Conservation (phyloP, 2,329 filamentous ascomycete species). For the Hawksworthiomyces lignivorus region DNA sequence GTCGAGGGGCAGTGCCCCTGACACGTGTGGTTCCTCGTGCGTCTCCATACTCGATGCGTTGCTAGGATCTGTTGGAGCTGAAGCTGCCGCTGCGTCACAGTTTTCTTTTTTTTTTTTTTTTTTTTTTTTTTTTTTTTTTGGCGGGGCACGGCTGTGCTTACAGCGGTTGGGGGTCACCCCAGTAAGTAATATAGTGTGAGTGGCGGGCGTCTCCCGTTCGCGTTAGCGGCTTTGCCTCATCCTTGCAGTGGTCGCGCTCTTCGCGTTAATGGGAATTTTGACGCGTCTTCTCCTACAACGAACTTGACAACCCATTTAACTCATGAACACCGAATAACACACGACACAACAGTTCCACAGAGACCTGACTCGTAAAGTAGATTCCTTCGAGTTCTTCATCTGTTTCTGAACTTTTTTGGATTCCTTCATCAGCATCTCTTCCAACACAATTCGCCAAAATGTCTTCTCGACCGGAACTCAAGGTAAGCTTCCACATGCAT, state of each 20-base stretch:
- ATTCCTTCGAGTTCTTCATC: too few relatives aligned
- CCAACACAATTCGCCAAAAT: slow-evolving; percentile 33
- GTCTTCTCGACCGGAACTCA: slow-evolving; percentile 65
- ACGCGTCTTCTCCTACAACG: slow-evolving; percentile 11
- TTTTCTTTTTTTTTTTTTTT: background rate
- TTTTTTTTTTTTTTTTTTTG: too few relatives aligned
- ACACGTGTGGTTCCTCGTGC: slow-evolving; percentile 4
- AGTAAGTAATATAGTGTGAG: too few relatives aligned
- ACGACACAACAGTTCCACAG: too few relatives aligned
- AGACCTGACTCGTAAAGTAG: too few relatives aligned
- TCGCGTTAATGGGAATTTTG: slow-evolving; percentile 13
- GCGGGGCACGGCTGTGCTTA: too few relatives aligned
- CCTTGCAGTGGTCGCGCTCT: slow-evolving; percentile 11
- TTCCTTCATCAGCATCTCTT: background rate
- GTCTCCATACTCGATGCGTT: slow-evolving; percentile 1
- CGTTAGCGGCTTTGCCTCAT: background rate
- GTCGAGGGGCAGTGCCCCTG: background rate
- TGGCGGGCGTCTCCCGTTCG: background rate
- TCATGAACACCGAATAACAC: too few relatives aligned
- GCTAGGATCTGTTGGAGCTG: too few relatives aligned
- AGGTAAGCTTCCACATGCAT: slow-evolving; percentile 37
- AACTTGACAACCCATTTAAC: background rate
- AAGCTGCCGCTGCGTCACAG: too few relatives aligned
- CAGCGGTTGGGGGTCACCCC: too few relatives aligned
- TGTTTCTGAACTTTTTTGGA: too few relatives aligned